Percentiles rank a stretch among this genome's conserved stretches.
Conservation (phyloP, 306 rosid genomes). For the Cicer pinnatifidum region DNA sequence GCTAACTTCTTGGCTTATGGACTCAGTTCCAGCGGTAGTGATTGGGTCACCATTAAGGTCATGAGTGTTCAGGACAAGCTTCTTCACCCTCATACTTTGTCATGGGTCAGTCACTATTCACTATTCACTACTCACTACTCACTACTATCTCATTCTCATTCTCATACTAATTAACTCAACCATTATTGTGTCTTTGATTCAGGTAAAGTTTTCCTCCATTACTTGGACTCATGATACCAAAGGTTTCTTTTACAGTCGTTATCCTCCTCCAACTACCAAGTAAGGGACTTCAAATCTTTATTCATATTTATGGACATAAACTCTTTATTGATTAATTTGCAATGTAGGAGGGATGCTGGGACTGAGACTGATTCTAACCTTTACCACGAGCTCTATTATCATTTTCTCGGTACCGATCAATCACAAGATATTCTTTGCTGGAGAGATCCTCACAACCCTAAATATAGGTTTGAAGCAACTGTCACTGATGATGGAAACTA, state of each 20-base stretch:
- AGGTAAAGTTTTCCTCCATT: conserved; percentile 84
- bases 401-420: conserved; percentile 82
- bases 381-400: conserved; percentile 79
- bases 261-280: conserved; percentile 76
- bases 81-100: conserved; percentile 61
- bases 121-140: background rate
- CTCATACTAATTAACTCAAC: background rate
- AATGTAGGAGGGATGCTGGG: conserved; percentile 80
- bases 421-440: conserved; percentile 85
- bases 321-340: conserved; percentile 23
- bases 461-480: conserved; percentile 59
- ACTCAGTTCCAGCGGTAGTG: conserved; percentile 88
- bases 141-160: no score
- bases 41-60: conserved; percentile 81
- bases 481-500: conserved; percentile 92
- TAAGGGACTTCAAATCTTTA: conserved; percentile 45
- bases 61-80: conserved; percentile 64
- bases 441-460: conserved; percentile 83
- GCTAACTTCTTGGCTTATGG: conserved; percentile 71
- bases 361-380: conserved; percentile 84
- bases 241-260: conserved; percentile 92
- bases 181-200: conserved; percentile 8
- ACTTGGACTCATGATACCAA: conserved; percentile 89
- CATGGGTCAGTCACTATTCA: conserved; percentile 66
- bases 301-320: background rate